Conservation (phyloP, 2,329 filamentous ascomycete species). For the Hymenoscyphus scutula region DNA sequence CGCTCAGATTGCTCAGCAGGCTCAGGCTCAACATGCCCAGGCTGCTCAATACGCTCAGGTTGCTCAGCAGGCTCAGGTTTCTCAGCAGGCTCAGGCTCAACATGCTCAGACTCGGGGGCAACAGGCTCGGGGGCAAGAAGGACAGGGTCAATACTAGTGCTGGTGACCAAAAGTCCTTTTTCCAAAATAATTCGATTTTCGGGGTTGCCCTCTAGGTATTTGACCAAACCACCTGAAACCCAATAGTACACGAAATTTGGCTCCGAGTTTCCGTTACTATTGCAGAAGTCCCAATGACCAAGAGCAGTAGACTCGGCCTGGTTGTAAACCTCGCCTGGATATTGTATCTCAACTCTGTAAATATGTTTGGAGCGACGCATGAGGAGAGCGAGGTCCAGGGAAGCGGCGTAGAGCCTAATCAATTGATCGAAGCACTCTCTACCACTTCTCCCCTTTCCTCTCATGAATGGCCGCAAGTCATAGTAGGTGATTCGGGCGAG, state of each 20-base stretch:
- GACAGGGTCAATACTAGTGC: background rate
- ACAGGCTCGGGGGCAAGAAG: no score
- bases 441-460: no score
- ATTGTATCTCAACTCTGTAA: background rate
- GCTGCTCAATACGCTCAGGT: no score
- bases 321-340: background rate
- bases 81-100: no score
- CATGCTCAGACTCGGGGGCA: no score
- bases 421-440: background rate
- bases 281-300: no score
- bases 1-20: no score
- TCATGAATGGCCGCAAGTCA: background rate
- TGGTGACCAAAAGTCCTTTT: conserved; percentile 7
- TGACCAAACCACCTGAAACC: conserved; percentile 3
- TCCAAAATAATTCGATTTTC: conserved; percentile 11
- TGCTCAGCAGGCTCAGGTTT: no score
- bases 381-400: background rate
- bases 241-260: background rate
- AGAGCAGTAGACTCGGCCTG: background rate
- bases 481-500: background rate
- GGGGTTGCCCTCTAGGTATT: conserved; percentile 1
- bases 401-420: background rate
- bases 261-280: background rate
- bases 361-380: background rate
- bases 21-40: no score